Evolutionary conservation across 306 rosid species (phyloP), one percentile per base, ranked within the genome.

Genomic region (Vigna nakashimae): DNA sequence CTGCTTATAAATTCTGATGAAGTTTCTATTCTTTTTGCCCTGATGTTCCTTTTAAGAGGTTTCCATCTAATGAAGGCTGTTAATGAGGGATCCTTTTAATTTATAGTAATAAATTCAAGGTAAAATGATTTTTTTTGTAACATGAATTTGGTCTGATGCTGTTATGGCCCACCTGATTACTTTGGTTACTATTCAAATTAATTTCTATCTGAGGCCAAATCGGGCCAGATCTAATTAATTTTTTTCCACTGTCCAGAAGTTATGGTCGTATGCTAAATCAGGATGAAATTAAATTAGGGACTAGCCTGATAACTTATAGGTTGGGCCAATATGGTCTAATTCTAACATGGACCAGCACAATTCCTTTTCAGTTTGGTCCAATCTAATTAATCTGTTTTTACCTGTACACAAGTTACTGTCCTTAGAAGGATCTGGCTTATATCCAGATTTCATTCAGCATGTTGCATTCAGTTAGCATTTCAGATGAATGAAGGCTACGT

Each of bases 81-180:
- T 71, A 51, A 50, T 32, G 50, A 62, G 66, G 49, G 32, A 38
- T 34, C 45, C 50, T 52, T 72, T 63, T 62, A 3, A 51, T 59
- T 15, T 18, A 36, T 15, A 72, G 15, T 10, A 28, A 48, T 34
- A 14, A 63, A 48, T 58, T 49, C 24, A 10, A 38, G 57, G 58
- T 63, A 34, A 45, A 80, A 65, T 65, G 56, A 1, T 15, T 14
- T 72, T 40, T 45, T 74, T 80, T 20, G 58, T 42, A 62, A 79
- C 64, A 9, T 79, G 69, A 56, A 55, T 73, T 62, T 74, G 16
- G 74, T 43, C 13, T 46, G 18, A 24, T 59, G 43, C 46, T 73
- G 49, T 5, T 43, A 13, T 24, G 55, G 43, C 45, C 15, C 28
- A 62, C 65, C 56, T 40, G 34, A 56, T 62, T 52, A 53, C 46